Conservation (phyloP, 129 eudicot species). For the Centella asiatica region DNA sequence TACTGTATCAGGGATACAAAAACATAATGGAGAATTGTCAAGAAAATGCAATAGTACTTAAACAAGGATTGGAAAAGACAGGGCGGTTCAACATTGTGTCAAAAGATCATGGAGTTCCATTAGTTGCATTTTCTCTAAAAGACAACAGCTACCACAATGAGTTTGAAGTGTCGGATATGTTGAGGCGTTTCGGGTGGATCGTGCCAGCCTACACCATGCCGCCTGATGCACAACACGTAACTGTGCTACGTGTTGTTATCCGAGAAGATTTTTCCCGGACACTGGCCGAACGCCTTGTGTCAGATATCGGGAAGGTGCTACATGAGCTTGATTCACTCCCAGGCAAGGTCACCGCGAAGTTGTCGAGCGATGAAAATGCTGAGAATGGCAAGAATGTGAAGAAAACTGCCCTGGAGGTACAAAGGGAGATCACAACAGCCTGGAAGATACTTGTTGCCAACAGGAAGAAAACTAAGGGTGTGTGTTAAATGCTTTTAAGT, state of each 20-base stretch:
- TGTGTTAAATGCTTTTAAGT: constrained; percentile 32
- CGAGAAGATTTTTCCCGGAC: constrained; percentile 82
- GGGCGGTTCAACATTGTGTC: constrained; percentile 65
- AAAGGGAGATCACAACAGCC: constrained; percentile 48
- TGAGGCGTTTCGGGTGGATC: constrained; percentile 85
- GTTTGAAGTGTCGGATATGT: constrained; percentile 73
- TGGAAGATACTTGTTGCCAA: constrained; percentile 83
- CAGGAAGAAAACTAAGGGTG: constrained; percentile 68
- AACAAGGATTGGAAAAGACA: constrained; percentile 53
- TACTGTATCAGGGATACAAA: constrained; percentile 75
- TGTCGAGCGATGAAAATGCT: constrained; percentile 20
- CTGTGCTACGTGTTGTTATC: constrained; percentile 69
- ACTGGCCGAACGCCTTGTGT: constrained; percentile 66
- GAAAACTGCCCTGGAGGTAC: constrained; percentile 38
- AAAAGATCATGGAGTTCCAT: constrained; percentile 65
- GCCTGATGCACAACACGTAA: constrained; percentile 60
- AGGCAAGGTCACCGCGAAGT: constrained; percentile 39
- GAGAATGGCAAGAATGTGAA: constrained; percentile 2
- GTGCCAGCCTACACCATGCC: constrained; percentile 98
- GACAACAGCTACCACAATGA: constrained; percentile 63
- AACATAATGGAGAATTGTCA: constrained; percentile 70
- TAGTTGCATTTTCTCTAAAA: constrained; percentile 77
- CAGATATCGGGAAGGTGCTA: constrained; percentile 52
- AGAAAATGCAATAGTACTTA: constrained; percentile 55
- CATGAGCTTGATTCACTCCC: constrained; percentile 69